Evolutionary conservation across 202 grass and related monocot species (phyloP), one percentile per base, ranked within the genome.

Genomic region (Elaeis oleifera): DNA sequence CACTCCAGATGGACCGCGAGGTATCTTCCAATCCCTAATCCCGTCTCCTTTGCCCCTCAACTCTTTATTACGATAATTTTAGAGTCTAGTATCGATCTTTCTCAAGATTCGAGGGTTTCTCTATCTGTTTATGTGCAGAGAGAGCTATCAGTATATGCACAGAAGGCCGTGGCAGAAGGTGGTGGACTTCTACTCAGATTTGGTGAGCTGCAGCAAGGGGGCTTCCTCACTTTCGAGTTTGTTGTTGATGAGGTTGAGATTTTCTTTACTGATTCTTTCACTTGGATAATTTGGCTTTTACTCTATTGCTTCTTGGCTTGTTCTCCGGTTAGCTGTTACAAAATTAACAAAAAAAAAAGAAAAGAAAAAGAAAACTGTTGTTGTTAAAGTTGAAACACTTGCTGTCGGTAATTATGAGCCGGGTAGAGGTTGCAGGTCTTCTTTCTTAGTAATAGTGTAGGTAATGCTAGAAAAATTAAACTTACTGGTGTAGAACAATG

Each of bases 131-230:
- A 24, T 54, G 59, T 26, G 5, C 59, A 97, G 88, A 80, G 94
- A 97, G 70, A 89, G 88, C 78, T 92, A 76, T n/a, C 76, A 82
- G 56, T 92, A 85, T 78, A 86, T 86, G 88, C 65, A 92, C 51
- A 69, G 50, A 52, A 79, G 71, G 69, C 88, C 77, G 19, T 97
- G 88, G 88, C 84, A 73, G 59, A 84, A 68, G 68, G 84, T 92
- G 68, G 71, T 86, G 9, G 75, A 85, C 32, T 97, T 92, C 72
- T 97, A 97, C 59, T 80, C 74, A 32, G 54, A 70, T 53, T 77
- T 89, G 58, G 88, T 92, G 27, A 26, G 59, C 58, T 5, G 68
- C 22, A 82, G 84, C 3, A 63, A 65, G 21, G 84, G 84, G 3
- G 64, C 79, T 1, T 56, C 49, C 4, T 77, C 80, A 7, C 84